These are phyloP conservation scores for Aspergillus sclerotioniger DNA, from an alignment of 495 filamentous ascomycete species.

Conservation along the genomic window DNA sequence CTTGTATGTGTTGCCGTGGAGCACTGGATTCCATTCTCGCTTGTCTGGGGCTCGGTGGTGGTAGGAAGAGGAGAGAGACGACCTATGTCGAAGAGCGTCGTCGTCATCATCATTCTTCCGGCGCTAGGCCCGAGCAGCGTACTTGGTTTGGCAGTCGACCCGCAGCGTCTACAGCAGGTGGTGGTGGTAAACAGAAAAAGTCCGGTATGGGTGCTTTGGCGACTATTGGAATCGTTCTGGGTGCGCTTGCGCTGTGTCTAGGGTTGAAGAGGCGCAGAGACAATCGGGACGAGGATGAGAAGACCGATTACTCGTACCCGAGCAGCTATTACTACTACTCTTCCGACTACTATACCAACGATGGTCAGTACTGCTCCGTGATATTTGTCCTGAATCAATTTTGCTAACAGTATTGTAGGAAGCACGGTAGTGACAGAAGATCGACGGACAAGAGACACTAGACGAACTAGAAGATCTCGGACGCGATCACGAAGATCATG, in stretches of 20 bases:
- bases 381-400: neutral
- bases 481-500: conserved; percentile 34
- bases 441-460: conserved; percentile 45
- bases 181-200: conserved; percentile 44
- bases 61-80: conserved; percentile 48
- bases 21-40: conserved; percentile 62
- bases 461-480: conserved; percentile 42
- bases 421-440: conserved; percentile 45
- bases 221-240: conserved; percentile 57
- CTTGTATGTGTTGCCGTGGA: conserved; percentile 69
- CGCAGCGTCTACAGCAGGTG: conserved; percentile 41
- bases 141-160: conserved; percentile 70
- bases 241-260: conserved; percentile 66
- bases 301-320: conserved; percentile 44
- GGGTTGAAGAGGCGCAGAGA: conserved; percentile 66
- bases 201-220: conserved; percentile 58
- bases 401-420: conserved; percentile 33
- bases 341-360: conserved; percentile 40
- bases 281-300: conserved; percentile 33
- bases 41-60: conserved; percentile 60
- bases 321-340: conserved; percentile 47
- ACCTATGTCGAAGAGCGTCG: conserved; percentile 71
- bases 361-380: conserved; percentile 35
- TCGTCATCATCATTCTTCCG: conserved; percentile 48
- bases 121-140: conserved; percentile 50